Percentiles rank a stretch among this genome's conserved stretches.
Conservation (phyloP, 306 rosid species). For the Clitoria ternatea region DNA sequence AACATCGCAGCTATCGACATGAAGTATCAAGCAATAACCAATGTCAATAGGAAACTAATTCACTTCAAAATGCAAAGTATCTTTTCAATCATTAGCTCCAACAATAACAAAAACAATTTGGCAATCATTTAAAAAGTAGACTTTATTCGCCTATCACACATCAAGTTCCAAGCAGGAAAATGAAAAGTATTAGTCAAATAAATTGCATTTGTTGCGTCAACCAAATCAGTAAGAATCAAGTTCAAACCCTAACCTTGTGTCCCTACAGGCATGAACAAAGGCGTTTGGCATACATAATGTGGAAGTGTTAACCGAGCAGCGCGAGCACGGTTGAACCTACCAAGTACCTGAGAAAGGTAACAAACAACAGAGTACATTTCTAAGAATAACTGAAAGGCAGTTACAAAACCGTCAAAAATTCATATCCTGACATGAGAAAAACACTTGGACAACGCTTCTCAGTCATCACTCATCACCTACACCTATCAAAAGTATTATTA, state of each 20-base stretch:
- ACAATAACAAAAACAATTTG: not conserved
- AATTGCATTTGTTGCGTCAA: not conserved
- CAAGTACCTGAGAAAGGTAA: conserved; percentile 53
- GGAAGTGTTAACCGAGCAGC: conserved; percentile 84
- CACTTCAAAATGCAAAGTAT: not conserved
- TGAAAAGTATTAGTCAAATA: not conserved
- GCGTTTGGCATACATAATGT: conserved; percentile 74
- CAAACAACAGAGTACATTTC: conserved; percentile 1
- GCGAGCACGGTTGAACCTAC: conserved; percentile 90
- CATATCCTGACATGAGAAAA: not conserved
- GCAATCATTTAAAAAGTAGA: not conserved
- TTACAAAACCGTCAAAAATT: not conserved
- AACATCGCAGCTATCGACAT: not conserved
- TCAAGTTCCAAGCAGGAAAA: not conserved
- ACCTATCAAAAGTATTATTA: not conserved
- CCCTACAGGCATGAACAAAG: conserved; percentile 97
- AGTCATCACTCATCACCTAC: not conserved
- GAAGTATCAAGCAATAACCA: not conserved
- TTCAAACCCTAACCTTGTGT: conserved; percentile 69
- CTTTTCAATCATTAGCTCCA: not conserved
- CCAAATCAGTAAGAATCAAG: not conserved
- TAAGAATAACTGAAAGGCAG: not conserved
- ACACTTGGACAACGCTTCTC: not conserved
- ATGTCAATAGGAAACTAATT: not conserved
- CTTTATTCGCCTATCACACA: not conserved